Evolutionary conservation across 495 filamentous ascomycete genomes (phyloP).

Genomic region (Penicillium canariense): DNA sequence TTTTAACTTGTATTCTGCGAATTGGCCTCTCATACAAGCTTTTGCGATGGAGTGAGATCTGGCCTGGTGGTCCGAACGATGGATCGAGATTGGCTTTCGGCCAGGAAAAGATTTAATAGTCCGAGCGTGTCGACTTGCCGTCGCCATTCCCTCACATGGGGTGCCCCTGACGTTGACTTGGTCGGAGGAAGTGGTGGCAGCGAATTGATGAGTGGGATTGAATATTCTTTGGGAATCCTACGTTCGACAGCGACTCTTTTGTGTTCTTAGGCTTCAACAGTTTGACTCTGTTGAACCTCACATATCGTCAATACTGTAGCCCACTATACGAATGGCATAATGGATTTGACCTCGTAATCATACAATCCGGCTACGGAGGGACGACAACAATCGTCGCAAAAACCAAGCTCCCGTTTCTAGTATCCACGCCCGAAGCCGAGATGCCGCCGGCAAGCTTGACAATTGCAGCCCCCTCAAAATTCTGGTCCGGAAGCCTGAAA

Average conservation of each 20-base stretch:
- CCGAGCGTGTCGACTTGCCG: slow-evolving; percentile 6
- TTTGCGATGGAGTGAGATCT: too few species aligned
- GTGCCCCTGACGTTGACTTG: not conserved
- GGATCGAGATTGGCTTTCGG: not conserved
- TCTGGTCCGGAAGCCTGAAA: not conserved
- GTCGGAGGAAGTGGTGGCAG: not conserved
- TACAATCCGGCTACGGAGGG: not conserved
- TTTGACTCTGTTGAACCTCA: not conserved
- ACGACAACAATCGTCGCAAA: not conserved
- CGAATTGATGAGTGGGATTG: too few species aligned
- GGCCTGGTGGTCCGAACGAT: not conserved
- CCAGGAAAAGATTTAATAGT: slow-evolving; percentile 14
- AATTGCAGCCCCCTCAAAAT: not conserved
- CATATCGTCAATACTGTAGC: not conserved
- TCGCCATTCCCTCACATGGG: not conserved
- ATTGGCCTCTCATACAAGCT: not conserved
- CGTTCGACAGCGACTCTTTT: not conserved
- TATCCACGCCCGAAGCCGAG: not conserved
- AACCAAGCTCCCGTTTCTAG: too few species aligned
- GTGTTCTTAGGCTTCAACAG: not conserved
- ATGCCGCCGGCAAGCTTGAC: not conserved
- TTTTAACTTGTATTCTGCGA: not conserved
- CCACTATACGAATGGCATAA: too few species aligned
- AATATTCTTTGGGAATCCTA: not conserved
- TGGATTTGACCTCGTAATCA: too few species aligned